Base-by-base conservation (phyloP, 768 basidiomycete genomes). In the Termitomyces sp. region DNA sequence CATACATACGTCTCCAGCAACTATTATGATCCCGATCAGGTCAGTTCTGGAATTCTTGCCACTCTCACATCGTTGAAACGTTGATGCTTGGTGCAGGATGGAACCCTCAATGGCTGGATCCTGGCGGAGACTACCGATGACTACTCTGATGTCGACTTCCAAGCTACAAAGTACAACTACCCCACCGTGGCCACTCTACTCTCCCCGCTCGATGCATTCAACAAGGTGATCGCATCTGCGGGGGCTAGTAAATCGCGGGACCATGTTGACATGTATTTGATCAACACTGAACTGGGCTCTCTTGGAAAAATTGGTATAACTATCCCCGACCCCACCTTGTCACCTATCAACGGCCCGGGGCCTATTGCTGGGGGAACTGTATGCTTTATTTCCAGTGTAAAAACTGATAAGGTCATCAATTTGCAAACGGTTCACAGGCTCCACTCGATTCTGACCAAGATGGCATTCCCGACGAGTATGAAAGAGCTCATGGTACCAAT, bases 161-260 rank as follows among this genome's bases (percentile, higher is more conserved):
- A 72, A 52, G 20, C 65, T 3, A 57, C 64, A 3, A 67, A 65
- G 51, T 74, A 71, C 48, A 57, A 61, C 46, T 74, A 74, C 58
- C 72, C 72, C 5, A 69, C 71, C 12, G 72, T 72, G 16, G 58
- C 40, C 13, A 67, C 65, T 0, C 65, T 74, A 30, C 64, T 74
- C 37, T 61, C 59, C 58, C 71, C 72, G 1, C 68, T 68, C 0
- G 72, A 72, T 56, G 71, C 72, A 13, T 61, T 69, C 22, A 49
- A 60, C 22, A 67, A 67, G 46, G 72, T 74, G 27, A 66, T 56
- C 16, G 63, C 70, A 34, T 68, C 64, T 24, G 71, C 68, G 8
- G 72, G 72, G n/a, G 69, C 70, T 4, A 71, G 71, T 60, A 71
- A 70, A 61, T 70, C 67, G 3, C 65, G 71, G 40, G 72, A 72